Evolutionary conservation across 768 basidiomycete genomes (phyloP).

Genomic region (Agaricus blazei): DNA sequence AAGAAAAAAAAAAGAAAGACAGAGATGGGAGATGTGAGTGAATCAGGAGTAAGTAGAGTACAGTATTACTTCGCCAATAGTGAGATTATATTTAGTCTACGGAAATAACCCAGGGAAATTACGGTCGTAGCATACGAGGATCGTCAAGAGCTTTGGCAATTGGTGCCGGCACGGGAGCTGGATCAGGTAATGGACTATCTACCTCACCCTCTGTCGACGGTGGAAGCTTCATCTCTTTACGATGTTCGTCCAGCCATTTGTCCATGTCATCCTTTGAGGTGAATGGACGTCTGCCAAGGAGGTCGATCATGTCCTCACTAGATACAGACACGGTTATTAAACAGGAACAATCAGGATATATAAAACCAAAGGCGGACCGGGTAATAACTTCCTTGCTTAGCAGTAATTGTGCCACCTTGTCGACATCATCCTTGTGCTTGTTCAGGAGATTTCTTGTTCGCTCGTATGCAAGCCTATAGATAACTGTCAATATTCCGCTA

Average conservation of each 20-base stretch:
- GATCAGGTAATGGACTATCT: conserved; percentile 42
- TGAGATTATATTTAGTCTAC: conserved; percentile 3
- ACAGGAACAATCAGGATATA: background rate
- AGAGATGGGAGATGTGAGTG: conserved; percentile 1
- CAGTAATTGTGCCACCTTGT: conserved; percentile 87
- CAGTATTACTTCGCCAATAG: conserved; percentile 12
- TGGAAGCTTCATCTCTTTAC: conserved; percentile 40
- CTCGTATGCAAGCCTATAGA: conserved; percentile 56
- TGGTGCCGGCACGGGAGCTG: conserved; percentile 42
- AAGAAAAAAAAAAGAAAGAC: conserved; percentile 1
- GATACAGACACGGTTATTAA: conserved; percentile 3
- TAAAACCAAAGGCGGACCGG: conserved; percentile 41
- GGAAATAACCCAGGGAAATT: background rate
- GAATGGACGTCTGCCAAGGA: conserved; percentile 83
- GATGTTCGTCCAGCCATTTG: conserved; percentile 89
- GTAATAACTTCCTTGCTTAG: conserved; percentile 96
- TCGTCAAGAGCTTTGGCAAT: conserved; percentile 27
- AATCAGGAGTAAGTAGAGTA: conserved; percentile 21
- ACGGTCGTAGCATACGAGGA: conserved; percentile 12
- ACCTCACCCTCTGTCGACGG: conserved; percentile 24
- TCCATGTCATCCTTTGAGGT: conserved; percentile 90
- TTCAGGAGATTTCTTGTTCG: conserved; percentile 80
- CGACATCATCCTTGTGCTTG: conserved; percentile 79
- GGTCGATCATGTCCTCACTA: conserved; percentile 83
- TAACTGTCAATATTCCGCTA: background rate